Base-by-base conservation (phyloP, 2,329 filamentous ascomycete genomes). In the Aureobasidium sp. region DNA sequence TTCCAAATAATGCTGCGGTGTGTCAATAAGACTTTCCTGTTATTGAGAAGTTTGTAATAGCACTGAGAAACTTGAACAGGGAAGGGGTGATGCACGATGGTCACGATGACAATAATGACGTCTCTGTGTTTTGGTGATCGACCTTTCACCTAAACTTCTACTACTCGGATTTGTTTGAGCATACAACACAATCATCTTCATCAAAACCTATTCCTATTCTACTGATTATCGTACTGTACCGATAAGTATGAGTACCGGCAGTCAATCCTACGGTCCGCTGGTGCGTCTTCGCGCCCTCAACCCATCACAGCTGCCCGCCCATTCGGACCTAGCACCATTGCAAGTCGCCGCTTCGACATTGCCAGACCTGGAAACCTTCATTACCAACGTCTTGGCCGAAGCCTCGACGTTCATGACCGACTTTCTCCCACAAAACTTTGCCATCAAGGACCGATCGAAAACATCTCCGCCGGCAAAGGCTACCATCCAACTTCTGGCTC, bases 371-470 rank as follows among this genome's bases (percentile, higher is more conserved):
- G 69, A 72, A 23, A 73, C 76, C 6, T 80, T 88, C 64, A 69
- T 87, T 61, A 69, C 72, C 10, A 70, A 76, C 6, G 73, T 85
- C 25, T 74, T 88, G 33, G 68, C 73, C n/a, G 85, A 88, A 69
- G 80, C 82, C 23, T 70, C 83, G 29, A 75, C 78, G 1, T 86
- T 88, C 69, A 77, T 86, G 68, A 78, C 79, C 66, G 74, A 75
- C 10, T 77, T 82, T 35, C 77, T 83, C 8, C 77, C 80, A 17
- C 74, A 73, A 35, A 73, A 67, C n/a, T 86, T 84, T 81, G 79
- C 79, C 62, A 67, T 70, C 38, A 82, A 81, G 67, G 75, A 75
- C 21, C 68, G 69, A 27, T 63, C 62, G 60, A 84, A 82, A 70
- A 73, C 69, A 11, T 81, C 77, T 57, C 66, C 75, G 3, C 75